Evolutionary conservation across 2,329 filamentous ascomycete species (phyloP).

Genomic region (Exophiala lecanii-corni): DNA sequence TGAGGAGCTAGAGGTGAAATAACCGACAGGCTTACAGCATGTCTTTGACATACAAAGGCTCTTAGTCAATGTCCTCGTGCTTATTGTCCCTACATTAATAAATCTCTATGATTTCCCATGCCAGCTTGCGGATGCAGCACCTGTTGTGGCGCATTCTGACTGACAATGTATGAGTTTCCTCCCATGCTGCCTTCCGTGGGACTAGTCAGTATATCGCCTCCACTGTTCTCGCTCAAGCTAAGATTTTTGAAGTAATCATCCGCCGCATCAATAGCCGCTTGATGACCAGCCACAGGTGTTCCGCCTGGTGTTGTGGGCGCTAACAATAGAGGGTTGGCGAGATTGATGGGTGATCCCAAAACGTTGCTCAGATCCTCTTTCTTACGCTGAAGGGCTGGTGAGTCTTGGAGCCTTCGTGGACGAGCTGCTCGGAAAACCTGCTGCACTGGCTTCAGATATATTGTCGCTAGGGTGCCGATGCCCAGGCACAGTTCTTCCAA

Average conservation of each 20-base stretch:
- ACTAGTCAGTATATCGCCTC: conserved; percentile 45
- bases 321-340: conserved; percentile 26
- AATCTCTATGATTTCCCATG: conserved; percentile 40
- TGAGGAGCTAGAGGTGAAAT: too few relatives aligned
- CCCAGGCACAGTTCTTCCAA: conserved; percentile 97
- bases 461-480: conserved; percentile 90
- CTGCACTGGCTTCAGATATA: conserved; percentile 96
- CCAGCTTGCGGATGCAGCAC: conserved; percentile 65
- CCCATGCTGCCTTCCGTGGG: conserved; percentile 26
- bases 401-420: conserved; percentile 72
- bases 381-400: conserved; percentile 75
- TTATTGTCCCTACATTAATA: too few relatives aligned
- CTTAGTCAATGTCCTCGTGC: too few relatives aligned
- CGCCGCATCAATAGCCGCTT: conserved; percentile 74
- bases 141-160: conserved; percentile 73
- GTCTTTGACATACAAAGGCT: too few relatives aligned
- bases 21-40: too few relatives aligned
- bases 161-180: conserved; percentile 62
- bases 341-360: conserved; percentile 24
- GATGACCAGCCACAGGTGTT: conserved; percentile 39
- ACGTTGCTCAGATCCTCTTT: conserved; percentile 46
- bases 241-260: conserved; percentile 84
- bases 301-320: conserved; percentile 26
- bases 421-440: conserved; percentile 91
- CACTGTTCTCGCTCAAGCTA: conserved; percentile 62